phyloP scores from a whole-genome alignment of 495 filamentous ascomycete species.

The Neurospora discreta region DNA sequence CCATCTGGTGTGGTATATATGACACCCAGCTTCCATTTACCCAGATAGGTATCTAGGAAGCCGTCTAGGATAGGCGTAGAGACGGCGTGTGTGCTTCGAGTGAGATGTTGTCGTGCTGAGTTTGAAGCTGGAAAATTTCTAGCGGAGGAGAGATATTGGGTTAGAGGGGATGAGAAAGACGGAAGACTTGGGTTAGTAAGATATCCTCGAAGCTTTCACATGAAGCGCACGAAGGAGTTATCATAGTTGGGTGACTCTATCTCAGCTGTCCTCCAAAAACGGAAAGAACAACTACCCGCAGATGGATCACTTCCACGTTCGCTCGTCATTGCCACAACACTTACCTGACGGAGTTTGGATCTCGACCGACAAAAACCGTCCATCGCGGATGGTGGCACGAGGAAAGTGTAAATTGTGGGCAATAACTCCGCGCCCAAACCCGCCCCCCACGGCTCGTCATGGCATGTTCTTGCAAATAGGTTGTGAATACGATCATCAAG shows the following conservation, averaged over 20 bases:
- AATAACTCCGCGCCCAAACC: neutral
- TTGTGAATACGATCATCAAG: too few species aligned
- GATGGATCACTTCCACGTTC: neutral
- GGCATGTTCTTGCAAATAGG: neutral
- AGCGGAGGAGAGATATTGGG: too few species aligned
- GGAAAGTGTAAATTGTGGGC: neutral
- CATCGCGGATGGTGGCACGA: neutral
- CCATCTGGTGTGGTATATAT: too few species aligned
- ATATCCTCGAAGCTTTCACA: neutral
- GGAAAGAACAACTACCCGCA: neutral
- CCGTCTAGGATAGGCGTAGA: too few species aligned
- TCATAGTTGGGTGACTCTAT: neutral
- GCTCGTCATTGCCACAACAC: neutral
- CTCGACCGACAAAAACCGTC: neutral
- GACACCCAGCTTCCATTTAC: too few species aligned
- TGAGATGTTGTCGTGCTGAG: too few species aligned
- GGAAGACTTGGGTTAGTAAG: too few species aligned
- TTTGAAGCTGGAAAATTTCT: too few species aligned
- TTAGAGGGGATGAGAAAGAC: too few species aligned
- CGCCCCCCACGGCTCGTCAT: too few species aligned
- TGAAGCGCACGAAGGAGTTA: neutral
- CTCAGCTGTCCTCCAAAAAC: neutral
- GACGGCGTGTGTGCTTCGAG: too few species aligned
- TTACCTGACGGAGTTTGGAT: neutral
- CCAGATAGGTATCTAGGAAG: too few species aligned